Evolutionary conservation across 352 stramenopile genomes (phyloP), one percentile per base, ranked within the genome.

Genomic region (Pythium grandisporangium): DNA sequence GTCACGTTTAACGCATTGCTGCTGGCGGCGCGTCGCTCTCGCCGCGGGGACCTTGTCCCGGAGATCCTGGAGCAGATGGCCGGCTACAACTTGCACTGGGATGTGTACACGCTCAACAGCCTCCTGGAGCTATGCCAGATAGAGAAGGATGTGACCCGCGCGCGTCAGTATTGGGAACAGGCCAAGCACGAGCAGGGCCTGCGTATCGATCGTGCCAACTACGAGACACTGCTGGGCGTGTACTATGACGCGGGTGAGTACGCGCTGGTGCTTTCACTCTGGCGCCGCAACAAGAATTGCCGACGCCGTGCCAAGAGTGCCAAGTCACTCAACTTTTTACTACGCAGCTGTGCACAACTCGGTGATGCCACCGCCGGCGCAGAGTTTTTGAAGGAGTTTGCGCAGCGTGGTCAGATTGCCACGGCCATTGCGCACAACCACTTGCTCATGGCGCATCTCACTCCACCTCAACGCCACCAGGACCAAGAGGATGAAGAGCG

Each of bases 291-390:
- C 53, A 71, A 54, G 43, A 44, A 53, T 16, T 89, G 76, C 42
- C 73, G 73, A 6, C 68, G 71, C 23, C 75, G 73, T 16, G 64
- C 68, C 13, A 86, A 77, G 58, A 87, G 57, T 37, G 69, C 75
- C 27, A 91, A 90, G 59, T 51, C 77, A 40, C 70, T 93, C 38
- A 91, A 91, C 57, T 86, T 75, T 22, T 50, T 93, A 19, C 55
- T 93, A 26, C 69, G 71, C 33, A 66, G 73, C 8, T 89, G 76
- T 42, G 39, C 53, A 21, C 56, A 59, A 29, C 49, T 80, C 14
- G 40, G 55, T 2, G 60, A 86, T 30, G 68, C 73, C 42, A 53
- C 36, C 16, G 77, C 46, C 2, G 80, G 74, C 1, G 55, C 56
- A 5, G 46, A 35, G 10, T 48, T 93, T 2, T 33, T 90, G 10